Conservation (phyloP, 2,329 filamentous ascomycete species). For the Botrytis squamosa region DNA sequence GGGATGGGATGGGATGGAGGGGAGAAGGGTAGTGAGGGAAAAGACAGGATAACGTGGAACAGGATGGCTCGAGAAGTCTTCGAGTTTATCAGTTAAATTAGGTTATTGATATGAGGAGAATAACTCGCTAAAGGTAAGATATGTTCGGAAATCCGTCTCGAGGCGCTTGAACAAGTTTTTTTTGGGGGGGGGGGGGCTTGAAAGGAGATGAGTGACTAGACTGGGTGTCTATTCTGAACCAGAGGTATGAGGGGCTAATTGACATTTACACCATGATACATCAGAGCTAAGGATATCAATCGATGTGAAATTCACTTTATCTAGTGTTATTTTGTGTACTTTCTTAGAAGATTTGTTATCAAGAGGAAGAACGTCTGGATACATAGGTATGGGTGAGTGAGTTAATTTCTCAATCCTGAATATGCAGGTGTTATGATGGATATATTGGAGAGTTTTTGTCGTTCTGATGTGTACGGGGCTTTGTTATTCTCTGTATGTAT, state of each 20-base stretch:
- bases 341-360: neutral
- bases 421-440: neutral
- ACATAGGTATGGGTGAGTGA: neutral
- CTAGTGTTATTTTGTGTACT: neutral
- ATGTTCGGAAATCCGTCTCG: neutral
- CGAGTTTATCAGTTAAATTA: neutral
- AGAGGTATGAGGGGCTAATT: neutral
- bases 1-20: neutral
- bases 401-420: neutral
- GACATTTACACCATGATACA: fast-evolving
- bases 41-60: neutral
- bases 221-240: neutral
- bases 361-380: neutral
- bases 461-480: too few relatives aligned
- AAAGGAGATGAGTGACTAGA: neutral
- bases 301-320: neutral
- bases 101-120: neutral
- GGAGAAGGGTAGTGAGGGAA: neutral
- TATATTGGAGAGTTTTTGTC: too few relatives aligned
- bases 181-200: too few relatives aligned
- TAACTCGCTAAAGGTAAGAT: neutral
- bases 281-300: neutral
- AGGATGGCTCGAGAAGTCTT: neutral
- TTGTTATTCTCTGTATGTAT: too few relatives aligned
- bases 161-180: too few relatives aligned